Base-by-base conservation (phyloP, 1,284 basidiomycete species). In the Ganoderma meredithae region DNA sequence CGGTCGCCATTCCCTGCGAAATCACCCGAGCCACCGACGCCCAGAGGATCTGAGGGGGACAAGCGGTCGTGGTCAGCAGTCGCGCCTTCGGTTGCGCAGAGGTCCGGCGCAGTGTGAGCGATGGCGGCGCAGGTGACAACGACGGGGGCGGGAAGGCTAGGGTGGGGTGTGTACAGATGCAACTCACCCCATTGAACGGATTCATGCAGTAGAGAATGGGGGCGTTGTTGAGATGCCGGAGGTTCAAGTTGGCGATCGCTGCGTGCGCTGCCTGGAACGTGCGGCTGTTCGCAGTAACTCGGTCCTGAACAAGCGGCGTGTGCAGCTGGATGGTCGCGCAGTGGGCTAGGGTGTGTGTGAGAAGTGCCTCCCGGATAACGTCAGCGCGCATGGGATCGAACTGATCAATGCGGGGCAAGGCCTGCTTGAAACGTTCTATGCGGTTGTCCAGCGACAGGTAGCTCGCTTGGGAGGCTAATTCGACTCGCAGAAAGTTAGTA, bases 291-390 rank as follows among this genome's bases (percentile, higher is more conserved):
- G 71, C 66, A 13, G 69, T 69, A 13, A 71, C 69, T n/a, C 63
- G 53, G 64, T 72, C 64, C 62, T 69, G 69, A 33, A 69, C 75
- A 19, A 78, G 67, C 5, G 76, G 78, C 36, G 77, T 76, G 71
- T 83, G 79, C 15, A 83, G 77, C 63, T 80, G 79, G 62, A 83
- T 77, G 49, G 75, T 79, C 13, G 81, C 79, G 52, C 76, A 79
- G 27, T 79, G 77, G 4, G 74, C 71, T 3, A 83, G 74, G 2
- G 81, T 77, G 67, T 80, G 78, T 0, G 80, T 74, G n/a, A 79
- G 69, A 10, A 82, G 68, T n/a, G 80, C 72, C 22, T 69, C 71
- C 47, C 78, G 75, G 43, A 75, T 47, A 27, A 69, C 33, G 65
- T 73, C 72, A 25, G 69, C 69, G 43, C 72, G 66, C 17, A 69